A percentile compares a stretch with the other conserved stretches of the same genome.
Evolutionary conservation across 768 basidiomycete genomes (phyloP).

Genomic region (Sarcodon aspratus): DNA sequence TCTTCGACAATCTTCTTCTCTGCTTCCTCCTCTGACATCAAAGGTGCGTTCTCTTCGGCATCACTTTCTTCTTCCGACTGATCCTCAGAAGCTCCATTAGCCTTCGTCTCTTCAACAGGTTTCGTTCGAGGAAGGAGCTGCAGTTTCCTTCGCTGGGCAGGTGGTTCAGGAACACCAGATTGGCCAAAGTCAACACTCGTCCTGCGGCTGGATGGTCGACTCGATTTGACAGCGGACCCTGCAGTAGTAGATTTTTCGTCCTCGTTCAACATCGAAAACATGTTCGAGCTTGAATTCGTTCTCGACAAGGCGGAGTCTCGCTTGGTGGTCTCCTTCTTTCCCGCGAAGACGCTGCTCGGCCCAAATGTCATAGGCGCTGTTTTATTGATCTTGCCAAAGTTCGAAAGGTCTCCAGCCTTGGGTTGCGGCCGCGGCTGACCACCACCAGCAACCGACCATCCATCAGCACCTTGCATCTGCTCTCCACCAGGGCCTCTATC

Average conservation of each 20-base stretch:
- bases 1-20: constrained; percentile 74
- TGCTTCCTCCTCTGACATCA: constrained; percentile 58
- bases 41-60: constrained; percentile 17
- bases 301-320: constrained; percentile 66
- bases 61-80: constrained; percentile 36
- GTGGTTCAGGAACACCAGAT: constrained; percentile 31
- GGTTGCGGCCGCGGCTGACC: constrained; percentile 38
- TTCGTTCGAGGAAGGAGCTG: constrained; percentile 72
- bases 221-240: constrained; percentile 36
- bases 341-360: constrained; percentile 74
- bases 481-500: constrained; percentile 47
- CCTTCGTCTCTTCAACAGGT: constrained; percentile 34
- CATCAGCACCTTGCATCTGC: constrained; percentile 30
- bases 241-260: constrained; percentile 46
- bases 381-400: constrained; percentile 81
- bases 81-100: constrained; percentile 34
- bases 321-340: constrained; percentile 52
- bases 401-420: constrained; percentile 78
- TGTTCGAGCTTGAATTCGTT: constrained; percentile 70
- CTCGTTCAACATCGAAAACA: constrained; percentile 80
- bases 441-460: constrained; percentile 66
- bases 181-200: constrained; percentile 38
- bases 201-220: constrained; percentile 36
- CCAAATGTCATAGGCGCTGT: constrained; percentile 64
- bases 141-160: constrained; percentile 55